phyloP scores from a whole-genome alignment of 768 basidiomycete species.

The Agaricus blazei region DNA sequence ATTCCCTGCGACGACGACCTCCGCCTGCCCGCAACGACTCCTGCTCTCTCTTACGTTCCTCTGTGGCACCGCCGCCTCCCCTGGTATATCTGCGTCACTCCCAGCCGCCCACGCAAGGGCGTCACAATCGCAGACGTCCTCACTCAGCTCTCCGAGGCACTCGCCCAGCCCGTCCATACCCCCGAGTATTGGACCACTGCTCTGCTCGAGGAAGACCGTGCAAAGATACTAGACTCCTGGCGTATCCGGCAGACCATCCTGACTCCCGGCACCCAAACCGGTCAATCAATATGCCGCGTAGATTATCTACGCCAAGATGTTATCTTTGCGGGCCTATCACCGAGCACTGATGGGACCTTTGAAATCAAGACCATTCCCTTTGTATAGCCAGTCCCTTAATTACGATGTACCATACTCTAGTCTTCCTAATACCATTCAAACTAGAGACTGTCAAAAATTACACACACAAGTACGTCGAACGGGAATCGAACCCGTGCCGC shows the following conservation, averaged over 20 bases:
- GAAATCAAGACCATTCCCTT: background rate
- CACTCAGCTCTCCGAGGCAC: background rate
- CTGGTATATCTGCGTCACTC: slow-evolving; percentile 11
- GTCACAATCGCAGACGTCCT: slow-evolving; percentile 12
- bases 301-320: background rate
- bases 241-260: background rate
- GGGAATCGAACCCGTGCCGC: slow-evolving; percentile 79
- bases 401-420: too few species aligned
- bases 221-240: background rate
- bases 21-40: slow-evolving; percentile 8
- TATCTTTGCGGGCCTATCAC: background rate
- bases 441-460: too few species aligned
- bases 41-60: slow-evolving; percentile 1
- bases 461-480: slow-evolving; percentile 44
- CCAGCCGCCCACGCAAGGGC: slow-evolving; percentile 1
- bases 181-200: slow-evolving; percentile 11
- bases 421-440: too few species aligned
- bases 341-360: background rate
- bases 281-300: background rate
- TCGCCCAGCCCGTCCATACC: slow-evolving; percentile 4
- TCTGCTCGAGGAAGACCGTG: background rate
- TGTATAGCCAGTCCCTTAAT: too few species aligned
- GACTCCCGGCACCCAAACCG: background rate
- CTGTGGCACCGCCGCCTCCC: slow-evolving; percentile 14
- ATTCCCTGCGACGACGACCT: background rate